A percentile compares a stretch with the other conserved stretches of the same genome.
phyloP scores from a whole-genome alignment of 2,329 filamentous ascomycete species.

The Grosmannia huntii region DNA sequence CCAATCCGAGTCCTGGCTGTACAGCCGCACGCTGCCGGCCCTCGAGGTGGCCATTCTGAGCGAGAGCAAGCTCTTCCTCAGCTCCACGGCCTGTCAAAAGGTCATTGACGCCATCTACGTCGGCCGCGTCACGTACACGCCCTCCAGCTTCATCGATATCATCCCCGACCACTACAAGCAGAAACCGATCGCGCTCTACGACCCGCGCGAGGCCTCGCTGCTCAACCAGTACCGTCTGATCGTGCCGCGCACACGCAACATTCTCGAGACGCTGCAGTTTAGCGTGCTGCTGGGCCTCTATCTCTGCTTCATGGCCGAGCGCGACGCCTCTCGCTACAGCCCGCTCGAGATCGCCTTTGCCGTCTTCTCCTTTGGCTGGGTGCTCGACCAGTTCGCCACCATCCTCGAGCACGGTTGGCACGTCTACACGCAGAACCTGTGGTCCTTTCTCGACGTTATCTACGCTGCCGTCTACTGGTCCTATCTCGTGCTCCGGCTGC shows the following conservation, averaged over 20 bases:
- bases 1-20: slow-evolving; percentile 26
- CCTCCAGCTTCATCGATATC: slow-evolving; percentile 69
- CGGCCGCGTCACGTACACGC: slow-evolving; percentile 70
- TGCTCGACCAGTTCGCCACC: slow-evolving; percentile 63
- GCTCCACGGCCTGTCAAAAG: slow-evolving; percentile 66
- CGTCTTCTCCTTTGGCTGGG: slow-evolving; percentile 67
- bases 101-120: slow-evolving; percentile 76
- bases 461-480: slow-evolving; percentile 60
- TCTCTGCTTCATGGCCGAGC: slow-evolving; percentile 56
- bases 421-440: slow-evolving; percentile 78
- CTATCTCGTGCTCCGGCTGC: slow-evolving; percentile 56
- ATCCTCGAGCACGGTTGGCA: slow-evolving; percentile 63
- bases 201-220: slow-evolving; percentile 60
- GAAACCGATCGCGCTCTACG: slow-evolving; percentile 69
- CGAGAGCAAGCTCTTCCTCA: slow-evolving; percentile 67
- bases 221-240: slow-evolving; percentile 78
- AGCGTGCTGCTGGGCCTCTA: slow-evolving; percentile 56
- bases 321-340: slow-evolving; percentile 44
- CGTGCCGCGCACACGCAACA: slow-evolving; percentile 64
- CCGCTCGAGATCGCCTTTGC: slow-evolving; percentile 53
- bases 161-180: slow-evolving; percentile 79
- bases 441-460: slow-evolving; percentile 74
- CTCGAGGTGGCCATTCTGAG: slow-evolving; percentile 75
- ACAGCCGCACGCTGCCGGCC: slow-evolving; percentile 54
- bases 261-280: slow-evolving; percentile 66